Evolutionary conservation across 345 rosid genomes (phyloP).

Genomic region (Physaria fendleri): DNA sequence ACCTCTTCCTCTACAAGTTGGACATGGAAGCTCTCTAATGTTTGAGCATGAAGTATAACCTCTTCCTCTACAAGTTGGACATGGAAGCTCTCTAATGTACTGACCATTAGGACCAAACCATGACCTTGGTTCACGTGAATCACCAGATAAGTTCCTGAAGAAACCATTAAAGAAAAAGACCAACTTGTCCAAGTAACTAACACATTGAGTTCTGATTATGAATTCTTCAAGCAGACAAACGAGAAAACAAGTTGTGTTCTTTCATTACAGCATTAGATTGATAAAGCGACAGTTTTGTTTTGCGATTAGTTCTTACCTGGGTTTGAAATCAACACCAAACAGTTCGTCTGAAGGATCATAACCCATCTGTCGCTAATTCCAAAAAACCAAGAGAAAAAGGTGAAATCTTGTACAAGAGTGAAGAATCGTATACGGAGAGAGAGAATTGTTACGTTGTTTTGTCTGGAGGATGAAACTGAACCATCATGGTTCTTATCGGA

Average conservation of each 20-base stretch:
- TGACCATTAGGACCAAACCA: conserved; percentile 98
- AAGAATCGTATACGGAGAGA: neutral
- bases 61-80: conserved; percentile 90
- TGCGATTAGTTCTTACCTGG: no score
- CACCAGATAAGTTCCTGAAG: conserved; percentile 45
- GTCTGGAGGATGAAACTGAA: conserved; percentile 35
- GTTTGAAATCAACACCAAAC: conserved; percentile 51
- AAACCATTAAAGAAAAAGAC: conserved; percentile 7
- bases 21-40: conserved; percentile 91
- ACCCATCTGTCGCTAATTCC: conserved; percentile 41
- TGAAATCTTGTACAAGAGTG: neutral
- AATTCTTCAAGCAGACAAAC: no score
- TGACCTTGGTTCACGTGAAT: conserved; percentile 55
- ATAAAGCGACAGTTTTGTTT: no score
- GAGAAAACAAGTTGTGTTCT: neutral
- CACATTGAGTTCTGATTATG: no score
- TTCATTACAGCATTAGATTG: neutral
- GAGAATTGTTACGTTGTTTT: conserved; percentile 33
- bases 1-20: conserved; percentile 82
- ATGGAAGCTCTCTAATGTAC: conserved; percentile 87
- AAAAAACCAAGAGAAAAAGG: neutral
- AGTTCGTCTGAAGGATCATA: conserved; percentile 83
- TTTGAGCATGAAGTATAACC: conserved; percentile 84
- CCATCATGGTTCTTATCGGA: conserved; percentile 32
- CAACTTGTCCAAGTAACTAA: neutral